phyloP scores from a whole-genome alignment of 441 rosid genomes.

The Populus hybrid region DNA sequence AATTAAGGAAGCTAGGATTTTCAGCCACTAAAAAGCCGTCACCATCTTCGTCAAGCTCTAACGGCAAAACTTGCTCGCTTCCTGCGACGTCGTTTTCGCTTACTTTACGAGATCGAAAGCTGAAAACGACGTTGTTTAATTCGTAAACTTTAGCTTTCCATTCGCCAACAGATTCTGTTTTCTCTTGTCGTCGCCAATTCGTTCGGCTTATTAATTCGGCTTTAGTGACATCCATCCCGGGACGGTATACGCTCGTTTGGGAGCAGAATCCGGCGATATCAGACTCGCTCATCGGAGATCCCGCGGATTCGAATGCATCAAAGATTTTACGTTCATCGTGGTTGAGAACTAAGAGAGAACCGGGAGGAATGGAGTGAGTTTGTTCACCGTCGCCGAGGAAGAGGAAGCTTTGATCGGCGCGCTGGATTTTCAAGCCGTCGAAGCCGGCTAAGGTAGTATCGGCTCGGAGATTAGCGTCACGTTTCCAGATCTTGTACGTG shows the following conservation, averaged over 20 bases:
- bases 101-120: slow-evolving; percentile 70
- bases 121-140: slow-evolving; percentile 68
- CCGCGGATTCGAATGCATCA: slow-evolving; percentile 78
- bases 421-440: slow-evolving; percentile 15
- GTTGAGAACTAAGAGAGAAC: slow-evolving; percentile 70
- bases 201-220: slow-evolving; percentile 69
- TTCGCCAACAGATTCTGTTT: slow-evolving; percentile 67
- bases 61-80: slow-evolving; percentile 73
- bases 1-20: slow-evolving; percentile 44
- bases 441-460: slow-evolving; percentile 22
- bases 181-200: slow-evolving; percentile 82
- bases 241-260: slow-evolving; percentile 73
- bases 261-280: slow-evolving; percentile 55
- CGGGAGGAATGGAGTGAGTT: slow-evolving; percentile 47
- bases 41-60: slow-evolving; percentile 92
- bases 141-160: slow-evolving; percentile 90
- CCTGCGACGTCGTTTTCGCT: slow-evolving; percentile 59
- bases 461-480: slow-evolving; percentile 17
- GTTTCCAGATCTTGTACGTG: slow-evolving; percentile 19
- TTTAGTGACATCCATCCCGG: slow-evolving; percentile 88
- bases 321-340: slow-evolving; percentile 60
- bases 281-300: slow-evolving; percentile 64
- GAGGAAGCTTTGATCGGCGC: slow-evolving; percentile 15
- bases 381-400: slow-evolving; percentile 30
- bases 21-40: slow-evolving; percentile 91